Evolutionary conservation across 2,329 filamentous ascomycete genomes (phyloP).

Genomic region (Lachnellula arida): DNA sequence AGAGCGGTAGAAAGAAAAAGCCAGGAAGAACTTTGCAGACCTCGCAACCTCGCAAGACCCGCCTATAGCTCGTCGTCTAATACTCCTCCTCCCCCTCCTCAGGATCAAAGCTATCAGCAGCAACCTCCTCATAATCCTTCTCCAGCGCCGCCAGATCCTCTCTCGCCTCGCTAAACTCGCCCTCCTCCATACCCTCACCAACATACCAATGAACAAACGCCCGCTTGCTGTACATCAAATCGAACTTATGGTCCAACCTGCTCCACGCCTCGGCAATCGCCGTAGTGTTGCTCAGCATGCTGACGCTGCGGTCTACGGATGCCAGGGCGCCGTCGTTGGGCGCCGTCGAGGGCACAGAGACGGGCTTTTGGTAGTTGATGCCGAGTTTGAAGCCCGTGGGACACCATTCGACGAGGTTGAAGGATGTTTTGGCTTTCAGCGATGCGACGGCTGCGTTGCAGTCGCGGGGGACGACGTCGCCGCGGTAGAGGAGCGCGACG

Average conservation of each 20-base stretch:
- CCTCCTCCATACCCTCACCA: constrained; percentile 66
- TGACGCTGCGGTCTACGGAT: constrained; percentile 48
- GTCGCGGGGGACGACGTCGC: constrained; percentile 60
- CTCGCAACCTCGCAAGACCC: background rate
- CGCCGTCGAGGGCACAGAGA: constrained; percentile 41
- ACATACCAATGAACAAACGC: constrained; percentile 71
- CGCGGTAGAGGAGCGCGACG: constrained; percentile 60
- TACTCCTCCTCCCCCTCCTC: constrained; percentile 43
- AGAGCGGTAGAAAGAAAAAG: background rate
- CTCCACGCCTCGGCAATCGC: constrained; percentile 63
- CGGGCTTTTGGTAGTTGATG: constrained; percentile 60
- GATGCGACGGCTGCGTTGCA: constrained; percentile 53
- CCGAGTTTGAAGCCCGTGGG: constrained; percentile 66
- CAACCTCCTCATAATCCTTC: constrained; percentile 62
- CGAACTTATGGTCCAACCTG: constrained; percentile 62
- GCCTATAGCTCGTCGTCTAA: constrained; percentile 6
- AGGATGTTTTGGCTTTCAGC: constrained; percentile 60
- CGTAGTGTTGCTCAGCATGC: constrained; percentile 64
- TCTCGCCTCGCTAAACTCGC: constrained; percentile 61
- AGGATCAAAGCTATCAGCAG: constrained; percentile 47
- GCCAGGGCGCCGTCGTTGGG: constrained; percentile 44
- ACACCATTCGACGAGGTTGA: constrained; percentile 66
- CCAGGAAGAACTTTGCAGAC: background rate
- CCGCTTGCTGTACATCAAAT: constrained; percentile 66
- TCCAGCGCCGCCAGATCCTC: constrained; percentile 62